phyloP scores from a whole-genome alignment of 2,329 filamentous ascomycete genomes.

The Colletotrichum gigasporum region DNA sequence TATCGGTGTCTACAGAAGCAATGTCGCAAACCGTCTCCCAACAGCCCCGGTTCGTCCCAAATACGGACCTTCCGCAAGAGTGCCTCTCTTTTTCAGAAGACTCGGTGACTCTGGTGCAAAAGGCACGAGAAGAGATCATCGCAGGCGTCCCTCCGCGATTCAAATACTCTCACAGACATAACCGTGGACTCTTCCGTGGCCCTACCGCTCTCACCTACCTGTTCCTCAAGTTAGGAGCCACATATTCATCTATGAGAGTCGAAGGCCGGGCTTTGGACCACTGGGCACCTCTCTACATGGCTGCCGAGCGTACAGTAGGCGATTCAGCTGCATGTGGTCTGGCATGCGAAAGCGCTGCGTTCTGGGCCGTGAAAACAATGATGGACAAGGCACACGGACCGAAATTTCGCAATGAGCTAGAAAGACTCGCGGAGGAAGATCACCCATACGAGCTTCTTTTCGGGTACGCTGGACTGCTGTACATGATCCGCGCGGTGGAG shows the following conservation, averaged over 20 bases:
- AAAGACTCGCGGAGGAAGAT: constrained; percentile 42
- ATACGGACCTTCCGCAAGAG: accelerated
- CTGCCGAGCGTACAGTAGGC: constrained; percentile 45
- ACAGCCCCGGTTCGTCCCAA: background rate
- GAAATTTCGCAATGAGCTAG: constrained; percentile 39
- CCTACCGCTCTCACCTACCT: constrained; percentile 65
- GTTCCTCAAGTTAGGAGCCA: constrained; percentile 57
- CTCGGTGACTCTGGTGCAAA: background rate
- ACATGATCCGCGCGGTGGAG: constrained; percentile 71
- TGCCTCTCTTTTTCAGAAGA: background rate
- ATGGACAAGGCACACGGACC: constrained; percentile 49
- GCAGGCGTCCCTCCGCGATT: constrained; percentile 45
- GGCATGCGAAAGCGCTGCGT: constrained; percentile 56
- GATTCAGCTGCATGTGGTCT: constrained; percentile 58
- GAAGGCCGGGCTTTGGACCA: constrained; percentile 49
- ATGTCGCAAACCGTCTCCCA: background rate
- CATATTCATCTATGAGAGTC: constrained; percentile 54
- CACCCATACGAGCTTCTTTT: constrained; percentile 70
- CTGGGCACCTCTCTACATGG: constrained; percentile 59
- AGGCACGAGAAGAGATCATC: constrained; percentile 37
- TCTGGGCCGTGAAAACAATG: constrained; percentile 52
- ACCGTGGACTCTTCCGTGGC: constrained; percentile 61
- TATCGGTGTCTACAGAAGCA: too few relatives aligned
- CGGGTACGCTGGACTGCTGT: constrained; percentile 74
- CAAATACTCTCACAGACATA: constrained; percentile 42